A percentile compares a stretch with the other conserved stretches of the same genome.
Evolutionary conservation across 495 filamentous ascomycete species (phyloP).

Genomic region (Aspergillus campestris): DNA sequence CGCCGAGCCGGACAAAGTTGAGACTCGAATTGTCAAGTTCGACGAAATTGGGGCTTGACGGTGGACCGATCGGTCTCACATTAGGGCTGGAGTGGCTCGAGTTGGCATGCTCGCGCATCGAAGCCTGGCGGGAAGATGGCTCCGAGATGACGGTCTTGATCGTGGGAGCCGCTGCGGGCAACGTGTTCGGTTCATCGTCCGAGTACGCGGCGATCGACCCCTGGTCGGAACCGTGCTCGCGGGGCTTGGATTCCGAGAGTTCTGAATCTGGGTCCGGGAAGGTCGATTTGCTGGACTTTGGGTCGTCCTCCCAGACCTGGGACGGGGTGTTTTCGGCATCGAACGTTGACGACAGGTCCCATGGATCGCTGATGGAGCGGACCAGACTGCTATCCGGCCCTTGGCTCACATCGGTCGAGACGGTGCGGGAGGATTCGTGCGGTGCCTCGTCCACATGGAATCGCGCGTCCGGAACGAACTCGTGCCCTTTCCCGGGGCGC

Average conservation of each 20-base stretch:
- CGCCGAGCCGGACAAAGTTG: constrained; percentile 28
- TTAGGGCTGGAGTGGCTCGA: constrained; percentile 35
- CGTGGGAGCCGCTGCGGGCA: constrained; percentile 31
- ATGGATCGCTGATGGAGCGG: constrained; percentile 25
- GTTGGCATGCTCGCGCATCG: constrained; percentile 11
- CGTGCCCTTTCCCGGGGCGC: constrained; percentile 35
- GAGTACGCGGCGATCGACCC: constrained; percentile 23
- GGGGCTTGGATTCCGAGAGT: constrained; percentile 17
- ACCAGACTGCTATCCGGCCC: constrained; percentile 21
- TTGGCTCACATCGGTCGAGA: constrained; percentile 22
- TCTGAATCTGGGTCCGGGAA: constrained; percentile 20
- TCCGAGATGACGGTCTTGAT: constrained; percentile 35
- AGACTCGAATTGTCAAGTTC: constrained; percentile 36
- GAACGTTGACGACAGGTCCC: constrained; percentile 36
- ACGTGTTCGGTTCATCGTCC: constrained; percentile 30
- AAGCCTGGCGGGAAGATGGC: constrained; percentile 17
- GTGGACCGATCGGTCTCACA: constrained; percentile 32
- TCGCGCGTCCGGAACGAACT: constrained; percentile 28
- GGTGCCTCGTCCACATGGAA: constrained; percentile 19
- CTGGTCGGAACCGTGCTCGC: constrained; percentile 14
- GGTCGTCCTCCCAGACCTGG: constrained; percentile 39
- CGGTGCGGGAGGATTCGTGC: constrained; percentile 12
- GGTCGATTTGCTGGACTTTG: constrained; percentile 34
- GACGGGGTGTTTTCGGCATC: constrained; percentile 34
- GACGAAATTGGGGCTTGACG: constrained; percentile 40